Evolutionary conservation across 805 yeast species (phyloP).

Genomic region (Torulaspora microellipsoides): DNA sequence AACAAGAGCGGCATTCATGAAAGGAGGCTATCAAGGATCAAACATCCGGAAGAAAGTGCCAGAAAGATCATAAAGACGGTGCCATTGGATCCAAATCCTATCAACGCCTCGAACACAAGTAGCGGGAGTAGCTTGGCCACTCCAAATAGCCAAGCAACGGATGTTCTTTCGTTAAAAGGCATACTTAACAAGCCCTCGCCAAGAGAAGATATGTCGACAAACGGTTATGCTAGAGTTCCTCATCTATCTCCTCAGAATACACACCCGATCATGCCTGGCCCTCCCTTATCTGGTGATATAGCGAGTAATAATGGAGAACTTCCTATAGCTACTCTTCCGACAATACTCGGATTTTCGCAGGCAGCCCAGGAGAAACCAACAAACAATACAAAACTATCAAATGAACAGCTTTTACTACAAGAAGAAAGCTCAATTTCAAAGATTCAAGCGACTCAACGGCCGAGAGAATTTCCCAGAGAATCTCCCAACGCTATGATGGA

Average conservation of each 20-base stretch:
- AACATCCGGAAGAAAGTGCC: conserved; percentile 67
- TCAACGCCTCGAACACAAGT: conserved; percentile 33
- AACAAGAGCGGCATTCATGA: conserved; percentile 33
- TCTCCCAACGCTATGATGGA: conserved; percentile 33
- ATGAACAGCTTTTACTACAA: background rate
- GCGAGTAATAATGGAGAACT: background rate
- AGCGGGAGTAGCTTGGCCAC: conserved; percentile 17
- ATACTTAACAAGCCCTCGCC: conserved; percentile 21
- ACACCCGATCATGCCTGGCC: background rate
- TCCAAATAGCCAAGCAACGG: conserved; percentile 18
- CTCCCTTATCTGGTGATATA: background rate
- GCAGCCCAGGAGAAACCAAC: conserved; percentile 1
- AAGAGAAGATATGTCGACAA: conserved; percentile 5
- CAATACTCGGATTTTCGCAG: background rate
- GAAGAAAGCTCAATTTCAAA: background rate
- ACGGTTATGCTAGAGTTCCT: background rate
- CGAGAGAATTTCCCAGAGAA: conserved; percentile 14
- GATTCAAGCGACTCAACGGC: conserved; percentile 18
- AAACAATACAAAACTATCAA: conserved; percentile 13
- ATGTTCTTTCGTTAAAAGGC: conserved; percentile 18
- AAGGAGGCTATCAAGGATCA: conserved; percentile 49
- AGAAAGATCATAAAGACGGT: conserved; percentile 70
- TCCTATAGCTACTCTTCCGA: conserved; percentile 3
- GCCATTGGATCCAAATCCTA: conserved; percentile 82
- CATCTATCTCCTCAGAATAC: background rate